Conservation (phyloP, 2,329 filamentous ascomycete species). For the Botrytis paeoniae region DNA sequence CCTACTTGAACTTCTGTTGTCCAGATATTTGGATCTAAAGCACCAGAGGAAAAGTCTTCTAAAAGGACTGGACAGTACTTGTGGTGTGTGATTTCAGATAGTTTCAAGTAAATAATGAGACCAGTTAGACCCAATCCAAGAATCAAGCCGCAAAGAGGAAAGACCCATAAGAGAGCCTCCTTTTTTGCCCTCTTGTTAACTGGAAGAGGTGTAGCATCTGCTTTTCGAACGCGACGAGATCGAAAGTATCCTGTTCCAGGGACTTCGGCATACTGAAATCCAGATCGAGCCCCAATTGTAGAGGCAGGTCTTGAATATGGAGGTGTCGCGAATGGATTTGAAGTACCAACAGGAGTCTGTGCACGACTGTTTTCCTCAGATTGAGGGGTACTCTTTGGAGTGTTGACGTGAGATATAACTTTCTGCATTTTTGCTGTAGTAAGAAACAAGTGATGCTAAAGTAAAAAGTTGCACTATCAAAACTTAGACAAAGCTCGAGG, state of each 20-base stretch:
- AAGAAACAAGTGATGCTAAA: conserved; percentile 6
- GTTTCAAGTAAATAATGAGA: conserved; percentile 70
- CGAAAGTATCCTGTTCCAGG: conserved; percentile 57
- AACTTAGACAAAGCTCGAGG: conserved; percentile 2
- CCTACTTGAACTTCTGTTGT: conserved; percentile 47
- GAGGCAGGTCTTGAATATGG: conserved; percentile 23
- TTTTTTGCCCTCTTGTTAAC: conserved; percentile 64
- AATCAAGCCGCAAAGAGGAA: conserved; percentile 67
- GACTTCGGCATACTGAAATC: conserved; percentile 25
- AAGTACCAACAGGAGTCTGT: conserved; percentile 13
- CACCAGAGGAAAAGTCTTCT: conserved; percentile 38
- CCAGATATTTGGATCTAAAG: conserved; percentile 44
- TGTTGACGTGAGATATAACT: background rate
- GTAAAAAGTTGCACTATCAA: conserved; percentile 7
- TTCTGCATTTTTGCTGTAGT: conserved; percentile 15
- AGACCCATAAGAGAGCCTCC: conserved; percentile 78
- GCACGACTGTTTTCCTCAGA: conserved; percentile 17
- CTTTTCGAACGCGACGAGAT: conserved; percentile 68
- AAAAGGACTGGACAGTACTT: conserved; percentile 69
- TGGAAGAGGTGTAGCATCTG: conserved; percentile 71
- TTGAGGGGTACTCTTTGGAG: conserved; percentile 13
- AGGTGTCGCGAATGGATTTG: conserved; percentile 26
- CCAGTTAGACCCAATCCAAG: conserved; percentile 66
- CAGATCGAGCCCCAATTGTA: conserved; percentile 23
- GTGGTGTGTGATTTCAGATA: conserved; percentile 66